Evolutionary conservation across 1,139 yeast species (phyloP), one percentile per base, ranked within the genome.

Genomic region (Williopsis jadinii): DNA sequence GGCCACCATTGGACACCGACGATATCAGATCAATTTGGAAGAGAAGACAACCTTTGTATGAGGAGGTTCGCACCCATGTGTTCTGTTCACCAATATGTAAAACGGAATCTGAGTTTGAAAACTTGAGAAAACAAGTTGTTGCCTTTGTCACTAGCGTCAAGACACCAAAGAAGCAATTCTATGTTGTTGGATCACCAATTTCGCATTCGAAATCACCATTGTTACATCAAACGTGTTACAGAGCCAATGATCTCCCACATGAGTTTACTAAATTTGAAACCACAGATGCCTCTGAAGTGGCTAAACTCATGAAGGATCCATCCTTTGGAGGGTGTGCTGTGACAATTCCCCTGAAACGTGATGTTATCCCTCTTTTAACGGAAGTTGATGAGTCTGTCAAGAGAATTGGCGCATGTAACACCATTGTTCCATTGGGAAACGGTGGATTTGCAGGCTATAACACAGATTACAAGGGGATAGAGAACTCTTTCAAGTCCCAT

Each of bases 391-490:
- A 75, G 8, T 77, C 94, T 13, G 98, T 95, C 26, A 64, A 72
- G 51, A 57, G 63, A 11, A 85, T 92, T 54, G 97, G 98, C 36
- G 97, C 98, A 15, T 90, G 94, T 42, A 94, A 94, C 65, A 94
- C 99, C 0, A 74, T 92, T 40, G 70, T 75, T 34, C 84, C 84
- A 28, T 59, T 64, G 28, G 76, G 71, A 3, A 58, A 72, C 35
- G 81, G 79, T 11, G 69, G 71, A 48, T 73, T 82, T 41, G 62
- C 66, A 42, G 98, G 97, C 47, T 94, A 86, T 54, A 94, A 94
- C 65, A 94, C 99, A 36, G 99, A 94, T 62, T 92, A 96, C 95
- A 67, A 80, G 42, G 99, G 98, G 19, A 84, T 94, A 52, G 71
- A 70, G 37, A 74, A 82, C 49, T 77, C 95, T 1, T 78, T 87